Percentiles rank a stretch among this genome's conserved stretches.
These are phyloP conservation scores for Kregervanrija fluxuum DNA, from an alignment of 805 yeast species.

Conservation along the genomic window DNA sequence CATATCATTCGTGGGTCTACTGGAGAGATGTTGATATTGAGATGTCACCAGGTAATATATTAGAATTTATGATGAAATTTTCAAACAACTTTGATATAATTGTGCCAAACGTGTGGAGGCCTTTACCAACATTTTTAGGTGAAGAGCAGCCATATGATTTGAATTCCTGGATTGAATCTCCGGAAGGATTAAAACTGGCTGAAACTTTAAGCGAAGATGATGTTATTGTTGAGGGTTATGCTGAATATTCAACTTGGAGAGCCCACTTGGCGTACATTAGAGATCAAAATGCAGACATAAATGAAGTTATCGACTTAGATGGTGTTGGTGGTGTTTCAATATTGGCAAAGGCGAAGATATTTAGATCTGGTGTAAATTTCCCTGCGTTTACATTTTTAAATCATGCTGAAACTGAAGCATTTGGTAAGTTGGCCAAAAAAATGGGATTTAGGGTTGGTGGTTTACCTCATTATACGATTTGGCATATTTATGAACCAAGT, in stretches of 20 bases:
- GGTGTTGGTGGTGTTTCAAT: slow-evolving; percentile 89
- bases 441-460: slow-evolving; percentile 86
- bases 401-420: slow-evolving; percentile 86
- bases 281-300: slow-evolving; percentile 49
- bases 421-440: slow-evolving; percentile 70
- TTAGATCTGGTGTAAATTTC: slow-evolving; percentile 74
- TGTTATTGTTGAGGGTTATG: slow-evolving; percentile 84
- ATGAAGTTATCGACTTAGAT: slow-evolving; percentile 64
- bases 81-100: slow-evolving; percentile 56
- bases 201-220: slow-evolving; percentile 64
- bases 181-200: slow-evolving; percentile 65
- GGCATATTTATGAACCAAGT: slow-evolving; percentile 90
- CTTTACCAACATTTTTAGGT: slow-evolving; percentile 86
- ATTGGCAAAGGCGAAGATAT: slow-evolving; percentile 64
- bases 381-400: slow-evolving; percentile 80
- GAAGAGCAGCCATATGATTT: slow-evolving; percentile 92
- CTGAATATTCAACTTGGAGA: slow-evolving; percentile 82
- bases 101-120: slow-evolving; percentile 94
- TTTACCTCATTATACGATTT: slow-evolving; percentile 78
- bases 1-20: slow-evolving; percentile 86
- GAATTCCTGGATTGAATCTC: slow-evolving; percentile 93
- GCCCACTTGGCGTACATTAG: slow-evolving; percentile 72
- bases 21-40: slow-evolving; percentile 89
- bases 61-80: slow-evolving; percentile 64
- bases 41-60: slow-evolving; percentile 69